Conservation (phyloP, 164 flowering plant genomes). For the Tetracentron sinense region DNA sequence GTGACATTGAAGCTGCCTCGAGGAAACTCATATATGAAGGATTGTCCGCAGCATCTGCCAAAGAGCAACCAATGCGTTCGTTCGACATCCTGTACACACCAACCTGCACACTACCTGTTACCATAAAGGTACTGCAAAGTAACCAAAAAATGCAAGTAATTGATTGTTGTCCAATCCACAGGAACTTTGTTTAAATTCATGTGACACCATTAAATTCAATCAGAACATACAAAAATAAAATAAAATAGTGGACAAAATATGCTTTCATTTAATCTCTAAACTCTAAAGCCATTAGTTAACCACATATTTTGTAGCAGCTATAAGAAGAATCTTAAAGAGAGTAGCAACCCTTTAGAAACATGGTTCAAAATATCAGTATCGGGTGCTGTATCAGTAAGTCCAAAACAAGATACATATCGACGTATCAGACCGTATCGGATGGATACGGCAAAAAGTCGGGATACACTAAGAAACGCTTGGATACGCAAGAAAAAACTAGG, state of each 20-base stretch:
- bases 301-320: not conserved
- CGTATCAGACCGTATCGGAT: no score
- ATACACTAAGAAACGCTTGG: no score
- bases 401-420: no score
- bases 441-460: no score
- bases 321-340: not conserved
- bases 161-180: not conserved
- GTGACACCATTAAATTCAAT: not conserved
- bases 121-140: constrained; percentile 6
- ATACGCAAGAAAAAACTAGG: no score
- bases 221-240: not conserved
- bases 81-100: constrained; percentile 96
- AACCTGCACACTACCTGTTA: constrained; percentile 52
- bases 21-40: constrained; percentile 81
- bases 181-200: not conserved
- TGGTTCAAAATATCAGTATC: no score
- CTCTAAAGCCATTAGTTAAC: not conserved
- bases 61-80: constrained; percentile 90
- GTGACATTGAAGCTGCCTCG: constrained; percentile 50
- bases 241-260: not conserved
- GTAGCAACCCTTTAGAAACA: no score
- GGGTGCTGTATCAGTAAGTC: no score
- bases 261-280: not conserved
- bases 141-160: constrained; percentile 7
- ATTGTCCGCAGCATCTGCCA: constrained; percentile 90